These are phyloP conservation scores for Boletellus deceptivus DNA, from an alignment of 1,284 basidiomycete species.

Conservation along the genomic window DNA sequence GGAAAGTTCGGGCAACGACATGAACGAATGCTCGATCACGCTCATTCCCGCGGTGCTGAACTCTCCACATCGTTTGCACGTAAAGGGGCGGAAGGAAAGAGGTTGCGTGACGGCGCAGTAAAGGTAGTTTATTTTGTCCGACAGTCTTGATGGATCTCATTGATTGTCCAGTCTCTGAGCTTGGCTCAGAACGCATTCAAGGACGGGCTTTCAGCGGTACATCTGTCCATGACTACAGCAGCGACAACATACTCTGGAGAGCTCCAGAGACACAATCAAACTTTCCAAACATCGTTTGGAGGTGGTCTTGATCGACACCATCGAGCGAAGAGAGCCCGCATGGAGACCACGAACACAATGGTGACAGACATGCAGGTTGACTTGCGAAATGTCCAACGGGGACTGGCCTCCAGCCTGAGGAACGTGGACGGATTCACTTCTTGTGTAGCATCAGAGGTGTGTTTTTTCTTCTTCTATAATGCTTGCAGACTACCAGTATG, in stretches of 20 bases:
- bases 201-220: conserved; percentile 46
- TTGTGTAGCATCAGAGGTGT: conserved; percentile 50
- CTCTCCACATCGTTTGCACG: conserved; percentile 45
- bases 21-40: conserved; percentile 42
- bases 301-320: conserved; percentile 58
- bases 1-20: conserved; percentile 49
- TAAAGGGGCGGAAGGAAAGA: conserved; percentile 50
- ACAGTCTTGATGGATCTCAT: conserved; percentile 15
- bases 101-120: conserved; percentile 53
- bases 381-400: conserved; percentile 48
- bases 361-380: conserved; percentile 50
- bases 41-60: conserved; percentile 41
- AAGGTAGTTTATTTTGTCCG: conserved; percentile 46
- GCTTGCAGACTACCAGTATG: not conserved
- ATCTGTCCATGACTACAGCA: conserved; percentile 45
- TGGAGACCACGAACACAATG: conserved; percentile 56
- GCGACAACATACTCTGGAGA: conserved; percentile 52
- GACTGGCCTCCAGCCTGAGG: conserved; percentile 49
- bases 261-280: conserved; percentile 49
- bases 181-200: conserved; percentile 42
- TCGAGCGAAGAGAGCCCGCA: conserved; percentile 63
- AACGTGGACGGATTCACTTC: conserved; percentile 47
- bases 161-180: conserved; percentile 40
- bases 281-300: conserved; percentile 43
- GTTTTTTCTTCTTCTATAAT: conserved; percentile 14